Evolutionary conservation across 495 filamentous ascomycete species (phyloP).

Genomic region (Lindgomyces ingoldianus): DNA sequence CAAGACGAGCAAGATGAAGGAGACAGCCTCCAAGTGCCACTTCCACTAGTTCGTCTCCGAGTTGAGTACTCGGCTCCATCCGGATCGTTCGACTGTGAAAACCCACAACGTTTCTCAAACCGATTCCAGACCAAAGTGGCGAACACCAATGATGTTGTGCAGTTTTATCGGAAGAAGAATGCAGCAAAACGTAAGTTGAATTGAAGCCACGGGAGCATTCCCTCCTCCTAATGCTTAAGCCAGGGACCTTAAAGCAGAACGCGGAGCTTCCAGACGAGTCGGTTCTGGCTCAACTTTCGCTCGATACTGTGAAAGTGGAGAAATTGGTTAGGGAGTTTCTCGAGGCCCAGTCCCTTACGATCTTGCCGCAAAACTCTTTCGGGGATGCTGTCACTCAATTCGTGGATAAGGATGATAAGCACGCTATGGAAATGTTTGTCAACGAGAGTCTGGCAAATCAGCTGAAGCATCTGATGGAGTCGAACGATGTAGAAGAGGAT

Average conservation of each 20-base stretch:
- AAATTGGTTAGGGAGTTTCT: slow-evolving; percentile 85
- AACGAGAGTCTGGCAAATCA: slow-evolving; percentile 75
- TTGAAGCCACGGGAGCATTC: neutral
- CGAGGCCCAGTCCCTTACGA: slow-evolving; percentile 78
- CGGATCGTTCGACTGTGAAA: slow-evolving; percentile 85
- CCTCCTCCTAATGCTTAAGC: neutral
- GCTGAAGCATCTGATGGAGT: slow-evolving; percentile 67
- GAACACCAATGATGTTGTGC: slow-evolving; percentile 90
- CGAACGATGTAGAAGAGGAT: slow-evolving; percentile 65
- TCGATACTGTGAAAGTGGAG: slow-evolving; percentile 83
- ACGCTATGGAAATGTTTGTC: slow-evolving; percentile 88
- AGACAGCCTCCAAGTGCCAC: slow-evolving; percentile 60
- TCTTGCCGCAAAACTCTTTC: slow-evolving; percentile 87
- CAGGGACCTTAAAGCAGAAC: slow-evolving; percentile 42
- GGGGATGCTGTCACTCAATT: slow-evolving; percentile 92
- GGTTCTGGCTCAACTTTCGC: slow-evolving; percentile 58
- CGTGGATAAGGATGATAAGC: slow-evolving; percentile 92
- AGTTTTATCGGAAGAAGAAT: slow-evolving; percentile 86
- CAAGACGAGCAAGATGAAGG: slow-evolving; percentile 61
- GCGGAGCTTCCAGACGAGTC: slow-evolving; percentile 59
- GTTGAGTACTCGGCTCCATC: slow-evolving; percentile 89
- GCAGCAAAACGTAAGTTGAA: slow-evolving; percentile 40
- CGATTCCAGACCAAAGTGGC: slow-evolving; percentile 87
- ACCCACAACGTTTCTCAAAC: slow-evolving; percentile 95
- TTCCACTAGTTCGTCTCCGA: slow-evolving; percentile 83